phyloP scores from a whole-genome alignment of 768 basidiomycete species.

The Naematelia aurantialba region DNA sequence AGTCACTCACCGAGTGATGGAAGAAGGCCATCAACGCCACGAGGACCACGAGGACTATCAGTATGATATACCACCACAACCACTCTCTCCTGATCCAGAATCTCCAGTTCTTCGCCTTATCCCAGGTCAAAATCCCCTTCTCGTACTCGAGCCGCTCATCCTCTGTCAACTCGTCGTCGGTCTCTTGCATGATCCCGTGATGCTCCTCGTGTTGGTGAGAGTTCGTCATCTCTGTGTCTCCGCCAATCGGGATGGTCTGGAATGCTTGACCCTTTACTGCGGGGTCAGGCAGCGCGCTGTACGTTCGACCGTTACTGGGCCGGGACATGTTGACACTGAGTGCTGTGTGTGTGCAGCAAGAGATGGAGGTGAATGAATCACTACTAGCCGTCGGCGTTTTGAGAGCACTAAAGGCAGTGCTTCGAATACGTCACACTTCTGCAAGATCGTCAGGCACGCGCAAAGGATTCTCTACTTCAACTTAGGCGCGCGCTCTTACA shows the following conservation, averaged over 20 bases:
- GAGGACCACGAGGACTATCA: slow-evolving; percentile 56
- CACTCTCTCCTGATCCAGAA: slow-evolving; percentile 34
- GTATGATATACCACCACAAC: slow-evolving; percentile 49
- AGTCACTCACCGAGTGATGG: slow-evolving; percentile 56
- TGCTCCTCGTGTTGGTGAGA: not conserved
- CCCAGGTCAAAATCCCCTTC: slow-evolving; percentile 27
- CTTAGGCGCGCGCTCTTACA: no score
- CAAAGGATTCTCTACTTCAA: no score
- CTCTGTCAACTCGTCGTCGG: slow-evolving; percentile 38
- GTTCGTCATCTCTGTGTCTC: not conserved
- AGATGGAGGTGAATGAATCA: no score
- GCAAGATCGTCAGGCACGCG: not conserved
- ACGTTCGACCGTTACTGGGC: not conserved
- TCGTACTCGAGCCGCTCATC: slow-evolving; percentile 39
- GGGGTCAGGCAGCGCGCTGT: not conserved
- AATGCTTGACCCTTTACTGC: not conserved
- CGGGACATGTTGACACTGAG: not conserved
- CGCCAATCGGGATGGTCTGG: not conserved
- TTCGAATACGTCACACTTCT: not conserved
- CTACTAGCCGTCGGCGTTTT: not conserved
- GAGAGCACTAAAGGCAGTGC: not conserved
- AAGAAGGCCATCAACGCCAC: slow-evolving; percentile 61
- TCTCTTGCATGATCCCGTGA: slow-evolving; percentile 8
- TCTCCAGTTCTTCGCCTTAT: slow-evolving; percentile 24
- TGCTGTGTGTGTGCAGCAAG: no score